Conservation (phyloP, 768 basidiomycete species). For the Russula griseocarnosa region DNA sequence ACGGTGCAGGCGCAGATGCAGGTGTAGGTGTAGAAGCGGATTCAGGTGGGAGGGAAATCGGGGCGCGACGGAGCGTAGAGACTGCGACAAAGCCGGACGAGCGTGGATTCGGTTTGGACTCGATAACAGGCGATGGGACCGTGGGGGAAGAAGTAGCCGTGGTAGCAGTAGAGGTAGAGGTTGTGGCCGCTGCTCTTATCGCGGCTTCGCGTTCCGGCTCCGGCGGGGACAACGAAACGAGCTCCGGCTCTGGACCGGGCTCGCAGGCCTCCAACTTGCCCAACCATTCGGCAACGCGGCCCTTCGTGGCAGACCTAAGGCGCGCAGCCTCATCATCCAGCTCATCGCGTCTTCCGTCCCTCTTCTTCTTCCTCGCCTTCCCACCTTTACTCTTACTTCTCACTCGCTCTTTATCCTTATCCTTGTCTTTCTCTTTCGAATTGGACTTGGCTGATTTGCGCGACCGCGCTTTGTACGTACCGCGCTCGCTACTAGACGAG, state of each 20-base stretch:
- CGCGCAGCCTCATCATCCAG: constrained; percentile 40
- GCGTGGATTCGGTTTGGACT: constrained; percentile 50
- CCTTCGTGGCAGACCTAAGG: constrained; percentile 51
- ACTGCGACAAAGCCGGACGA: constrained; percentile 76
- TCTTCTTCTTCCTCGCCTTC: constrained; percentile 27
- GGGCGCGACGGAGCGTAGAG: constrained; percentile 43
- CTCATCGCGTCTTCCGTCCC: constrained; percentile 14
- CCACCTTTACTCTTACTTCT: constrained; percentile 26
- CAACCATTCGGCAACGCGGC: constrained; percentile 75
- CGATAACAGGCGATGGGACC: constrained; percentile 2
- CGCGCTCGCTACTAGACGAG: constrained; percentile 25
- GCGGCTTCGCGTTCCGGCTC: background rate
- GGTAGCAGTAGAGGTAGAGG: background rate
- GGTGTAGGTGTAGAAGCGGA: background rate
- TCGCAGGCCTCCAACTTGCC: constrained; percentile 58
- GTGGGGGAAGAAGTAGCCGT: background rate
- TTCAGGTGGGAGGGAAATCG: constrained; percentile 5
- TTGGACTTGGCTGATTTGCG: constrained; percentile 17
- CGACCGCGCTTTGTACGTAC: constrained; percentile 26
- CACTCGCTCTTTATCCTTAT: constrained; percentile 28
- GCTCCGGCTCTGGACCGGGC: background rate
- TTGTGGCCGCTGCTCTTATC: background rate
- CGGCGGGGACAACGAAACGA: background rate
- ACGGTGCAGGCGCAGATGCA: background rate
- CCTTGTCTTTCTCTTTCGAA: constrained; percentile 28